Evolutionary conservation across 179 eudicot species (phyloP), one percentile per base, ranked within the genome.

Genomic region (Silene vulgaris): DNA sequence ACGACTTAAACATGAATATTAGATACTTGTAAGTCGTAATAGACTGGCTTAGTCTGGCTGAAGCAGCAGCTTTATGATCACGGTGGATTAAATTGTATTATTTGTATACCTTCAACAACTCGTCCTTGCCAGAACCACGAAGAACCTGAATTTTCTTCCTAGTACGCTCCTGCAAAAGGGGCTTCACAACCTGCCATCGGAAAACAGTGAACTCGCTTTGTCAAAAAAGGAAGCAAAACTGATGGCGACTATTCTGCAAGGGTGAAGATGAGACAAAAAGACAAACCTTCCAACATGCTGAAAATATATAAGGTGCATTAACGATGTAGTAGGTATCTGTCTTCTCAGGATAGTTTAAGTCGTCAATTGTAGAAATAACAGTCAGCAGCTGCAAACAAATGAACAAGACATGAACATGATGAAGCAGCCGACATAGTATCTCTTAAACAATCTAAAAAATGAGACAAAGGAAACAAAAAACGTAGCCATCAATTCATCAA

Each of bases 241-340:
- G 63, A 43, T 71, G 45, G 43, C 8, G 30, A 48, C 14, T 11
- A 74, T 57, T 61, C 71, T 71, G 65, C 5, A 21, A 30, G 73
- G 50, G 74, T 16, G 19, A 75, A 70, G 67, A 26, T 3, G 67
- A 69, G 65, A 13, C 8, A 23, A 69, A 16, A 23, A 79, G 76
- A 50, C 89, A 65, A 82, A 93, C 98, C 98, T 90, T 93, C 98
- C 98, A 93, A 84, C 97, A 93, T 23, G 96, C 98, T 20, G 98
- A 91, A 83, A 93, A 93, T 79, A 93, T 86, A 69, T 89, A 93
- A 3, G 98, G 98, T 40, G 96, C 93, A 81, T 93, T 93, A 56
- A 90, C 98, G 28, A 93, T 89, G 84, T 82, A 93, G 81, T 91
- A 93, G 43, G 96, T 88, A 52, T 82, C 89, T 23, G 98, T 89